phyloP scores from a whole-genome alignment of 179 eudicot species.

The Actinidia polygama region DNA sequence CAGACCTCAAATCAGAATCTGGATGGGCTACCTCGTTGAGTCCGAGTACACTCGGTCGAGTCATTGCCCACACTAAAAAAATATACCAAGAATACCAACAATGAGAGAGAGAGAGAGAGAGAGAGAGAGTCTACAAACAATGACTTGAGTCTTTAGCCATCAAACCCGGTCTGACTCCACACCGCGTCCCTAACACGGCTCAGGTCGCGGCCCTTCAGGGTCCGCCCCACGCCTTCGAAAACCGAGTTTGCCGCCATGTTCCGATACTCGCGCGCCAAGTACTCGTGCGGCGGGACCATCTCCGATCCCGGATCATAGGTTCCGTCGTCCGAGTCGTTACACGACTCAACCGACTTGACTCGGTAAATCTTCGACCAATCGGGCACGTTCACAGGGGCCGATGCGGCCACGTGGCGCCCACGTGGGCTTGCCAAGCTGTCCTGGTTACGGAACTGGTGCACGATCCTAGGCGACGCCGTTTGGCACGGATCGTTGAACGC shows the following conservation, averaged over 20 bases:
- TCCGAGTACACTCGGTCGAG: conserved; percentile 19
- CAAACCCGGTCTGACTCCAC: conserved; percentile 93
- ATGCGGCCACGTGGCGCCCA: conserved; percentile 48
- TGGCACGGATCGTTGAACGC: conserved; percentile 45
- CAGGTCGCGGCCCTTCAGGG: conserved; percentile 91
- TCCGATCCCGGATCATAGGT: conserved; percentile 41
- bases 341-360: conserved; percentile 55
- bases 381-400: conserved; percentile 68
- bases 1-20: conserved; percentile 4
- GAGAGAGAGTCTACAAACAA: too few relatives aligned
- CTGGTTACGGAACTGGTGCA: conserved; percentile 41
- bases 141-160: conserved; percentile 45
- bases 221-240: conserved; percentile 88
- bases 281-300: conserved; percentile 86
- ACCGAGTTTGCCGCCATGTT: conserved; percentile 65
- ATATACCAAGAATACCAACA: background rate
- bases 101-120: background rate
- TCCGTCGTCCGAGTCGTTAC: conserved; percentile 62
- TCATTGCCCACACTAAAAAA: conserved; percentile 19
- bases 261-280: conserved; percentile 60
- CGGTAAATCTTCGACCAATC: conserved; percentile 62
- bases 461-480: conserved; percentile 39
- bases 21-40: background rate
- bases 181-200: conserved; percentile 92
- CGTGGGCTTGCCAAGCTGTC: conserved; percentile 43